These are phyloP conservation scores for Puccinia horiana DNA, from an alignment of 1,284 basidiomycete species.

Conservation along the genomic window DNA sequence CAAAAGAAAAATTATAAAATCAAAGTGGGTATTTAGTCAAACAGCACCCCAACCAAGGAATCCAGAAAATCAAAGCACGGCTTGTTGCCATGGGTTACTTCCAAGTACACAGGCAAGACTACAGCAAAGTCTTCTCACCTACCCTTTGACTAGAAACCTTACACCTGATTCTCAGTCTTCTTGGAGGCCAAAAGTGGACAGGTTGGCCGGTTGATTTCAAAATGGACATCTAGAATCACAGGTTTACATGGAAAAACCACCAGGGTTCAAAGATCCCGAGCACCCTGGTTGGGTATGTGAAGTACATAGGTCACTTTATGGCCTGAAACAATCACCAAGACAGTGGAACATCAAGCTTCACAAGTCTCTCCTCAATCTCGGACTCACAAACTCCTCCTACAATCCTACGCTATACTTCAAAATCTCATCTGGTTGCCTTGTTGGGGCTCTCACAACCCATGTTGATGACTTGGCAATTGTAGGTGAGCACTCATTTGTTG, in stretches of 20 bases:
- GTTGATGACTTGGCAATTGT: conserved; percentile 2
- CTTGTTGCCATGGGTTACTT: too few relatives aligned
- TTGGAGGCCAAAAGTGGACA: background rate
- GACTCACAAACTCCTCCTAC: background rate
- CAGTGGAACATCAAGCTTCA: conserved; percentile 4
- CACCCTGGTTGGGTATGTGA: background rate
- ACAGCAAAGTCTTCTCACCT: conserved; percentile 43
- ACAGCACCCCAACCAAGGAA: background rate
- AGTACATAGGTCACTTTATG: background rate
- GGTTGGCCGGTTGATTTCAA: background rate
- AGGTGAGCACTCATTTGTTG: too few relatives aligned
- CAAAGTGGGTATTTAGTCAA: conserved; percentile 20
- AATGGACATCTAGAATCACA: background rate
- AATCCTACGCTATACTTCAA: conserved; percentile 10
- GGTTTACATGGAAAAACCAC: background rate
- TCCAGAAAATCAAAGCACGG: conserved; percentile 16
- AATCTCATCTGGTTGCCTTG: too few relatives aligned
- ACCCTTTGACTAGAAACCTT: background rate
- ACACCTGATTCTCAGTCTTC: background rate
- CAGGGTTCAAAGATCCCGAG: background rate
- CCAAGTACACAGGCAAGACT: too few relatives aligned
- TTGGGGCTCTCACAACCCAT: background rate
- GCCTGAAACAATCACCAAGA: background rate
- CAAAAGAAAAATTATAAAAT: background rate
- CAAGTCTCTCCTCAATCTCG: background rate